Conservation (phyloP, 306 rosid genomes). For the Prunus mume region DNA sequence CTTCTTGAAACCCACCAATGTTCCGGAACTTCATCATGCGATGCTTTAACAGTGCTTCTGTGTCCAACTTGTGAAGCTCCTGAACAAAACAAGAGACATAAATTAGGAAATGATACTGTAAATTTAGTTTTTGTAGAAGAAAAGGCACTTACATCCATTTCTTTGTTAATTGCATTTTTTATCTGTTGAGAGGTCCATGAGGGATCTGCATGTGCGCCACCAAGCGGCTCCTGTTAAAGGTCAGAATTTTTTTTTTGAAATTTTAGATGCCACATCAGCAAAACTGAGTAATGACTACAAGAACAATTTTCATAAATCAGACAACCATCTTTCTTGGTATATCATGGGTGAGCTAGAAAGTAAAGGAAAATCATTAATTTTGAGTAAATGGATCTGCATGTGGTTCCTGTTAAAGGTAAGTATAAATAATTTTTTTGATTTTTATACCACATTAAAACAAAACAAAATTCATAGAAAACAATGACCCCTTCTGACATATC, state of each 20-base stretch:
- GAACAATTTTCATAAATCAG: background rate
- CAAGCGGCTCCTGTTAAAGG: slow-evolving; percentile 77
- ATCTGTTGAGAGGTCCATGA: slow-evolving; percentile 84
- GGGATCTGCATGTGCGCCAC: slow-evolving; percentile 94
- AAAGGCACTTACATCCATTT: slow-evolving; percentile 76
- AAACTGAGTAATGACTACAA: background rate
- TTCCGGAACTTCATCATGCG: slow-evolving; percentile 79
- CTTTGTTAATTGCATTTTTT: slow-evolving; percentile 59
- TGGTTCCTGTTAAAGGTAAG: background rate
- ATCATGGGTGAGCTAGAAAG: background rate
- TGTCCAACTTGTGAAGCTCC: slow-evolving; percentile 70
- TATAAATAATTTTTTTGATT: too few relatives aligned
- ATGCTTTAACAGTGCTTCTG: slow-evolving; percentile 58
- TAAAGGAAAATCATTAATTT: background rate
- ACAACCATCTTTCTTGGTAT: too few relatives aligned
- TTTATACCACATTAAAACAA: background rate
- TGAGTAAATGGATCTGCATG: background rate
- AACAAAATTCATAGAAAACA: background rate
- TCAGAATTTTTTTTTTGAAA: background rate
- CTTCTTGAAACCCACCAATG: slow-evolving; percentile 79
- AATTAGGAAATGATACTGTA: slow-evolving; percentile 14
- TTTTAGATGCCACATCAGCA: slow-evolving; percentile 9
- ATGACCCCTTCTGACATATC: background rate
- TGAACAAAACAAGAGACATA: slow-evolving; percentile 33
- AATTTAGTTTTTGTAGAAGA: slow-evolving; percentile 22